phyloP scores from a whole-genome alignment of 257 asterid species.

The Oldenlandia corymbosa region DNA sequence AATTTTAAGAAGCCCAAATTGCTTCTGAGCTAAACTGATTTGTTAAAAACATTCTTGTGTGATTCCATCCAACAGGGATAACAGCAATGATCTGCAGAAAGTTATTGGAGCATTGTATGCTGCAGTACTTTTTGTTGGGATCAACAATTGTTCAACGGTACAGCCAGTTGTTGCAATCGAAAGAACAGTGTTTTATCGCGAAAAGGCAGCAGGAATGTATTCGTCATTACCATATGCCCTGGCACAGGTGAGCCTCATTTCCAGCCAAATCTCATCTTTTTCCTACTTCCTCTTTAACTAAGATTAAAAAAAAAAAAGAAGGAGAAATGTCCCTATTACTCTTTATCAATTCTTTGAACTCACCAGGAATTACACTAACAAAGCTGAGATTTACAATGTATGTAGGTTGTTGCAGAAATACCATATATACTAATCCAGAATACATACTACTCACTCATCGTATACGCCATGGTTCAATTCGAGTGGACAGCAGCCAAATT shows the following conservation, averaged over 20 bases:
- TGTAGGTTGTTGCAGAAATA: conserved; percentile 58
- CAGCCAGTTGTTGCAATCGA: conserved; percentile 73
- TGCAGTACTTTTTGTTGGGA: conserved; percentile 62
- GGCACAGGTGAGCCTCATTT: conserved; percentile 51
- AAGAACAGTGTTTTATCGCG: conserved; percentile 67
- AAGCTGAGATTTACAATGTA: not conserved
- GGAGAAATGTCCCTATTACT: no score
- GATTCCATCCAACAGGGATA: conserved; percentile 29
- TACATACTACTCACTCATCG: conserved; percentile 52
- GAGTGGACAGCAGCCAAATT: conserved; percentile 72
- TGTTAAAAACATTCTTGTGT: conserved; percentile 13
- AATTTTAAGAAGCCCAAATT: not conserved
- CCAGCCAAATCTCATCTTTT: not conserved
- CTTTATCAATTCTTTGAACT: no score
- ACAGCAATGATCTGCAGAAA: conserved; percentile 50
- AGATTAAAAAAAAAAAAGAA: not conserved
- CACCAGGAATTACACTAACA: not conserved
- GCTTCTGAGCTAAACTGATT: not conserved
- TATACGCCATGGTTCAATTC: conserved; percentile 74
- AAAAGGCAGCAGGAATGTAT: conserved; percentile 81
- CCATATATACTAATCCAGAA: conserved; percentile 61
- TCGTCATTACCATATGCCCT: conserved; percentile 80
- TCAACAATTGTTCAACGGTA: conserved; percentile 66
- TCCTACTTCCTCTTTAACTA: not conserved
- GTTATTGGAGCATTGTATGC: conserved; percentile 76